Conservation (phyloP, 2,329 filamentous ascomycete genomes). For the Cytospora leucostoma region DNA sequence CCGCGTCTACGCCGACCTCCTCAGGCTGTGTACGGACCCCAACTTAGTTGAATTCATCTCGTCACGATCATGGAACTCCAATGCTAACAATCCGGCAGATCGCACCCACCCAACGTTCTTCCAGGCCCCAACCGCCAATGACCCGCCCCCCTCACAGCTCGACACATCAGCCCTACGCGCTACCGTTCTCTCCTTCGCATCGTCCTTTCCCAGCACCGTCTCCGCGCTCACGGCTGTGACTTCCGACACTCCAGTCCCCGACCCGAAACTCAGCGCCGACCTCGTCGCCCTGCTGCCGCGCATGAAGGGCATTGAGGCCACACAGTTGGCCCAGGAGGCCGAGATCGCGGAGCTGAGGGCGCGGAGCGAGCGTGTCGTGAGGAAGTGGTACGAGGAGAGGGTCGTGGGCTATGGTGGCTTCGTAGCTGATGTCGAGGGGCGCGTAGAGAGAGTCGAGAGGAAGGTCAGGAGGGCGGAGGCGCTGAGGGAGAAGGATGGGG, state of each 20-base stretch:
- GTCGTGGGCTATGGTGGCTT: constrained; percentile 68
- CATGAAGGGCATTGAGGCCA: constrained; percentile 61
- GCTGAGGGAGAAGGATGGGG: constrained; percentile 52
- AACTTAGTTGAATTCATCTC: too few species aligned
- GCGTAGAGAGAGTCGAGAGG: constrained; percentile 66
- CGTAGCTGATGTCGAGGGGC: constrained; percentile 71
- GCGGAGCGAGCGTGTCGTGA: constrained; percentile 63
- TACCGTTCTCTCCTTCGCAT: constrained; percentile 58
- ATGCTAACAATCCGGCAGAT: constrained; percentile 42
- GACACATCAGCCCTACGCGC: constrained; percentile 53
- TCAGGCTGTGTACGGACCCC: constrained; percentile 57
- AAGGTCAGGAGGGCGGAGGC: constrained; percentile 63
- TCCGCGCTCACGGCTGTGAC: constrained; percentile 58
- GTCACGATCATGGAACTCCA: background rate
- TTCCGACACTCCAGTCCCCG: constrained; percentile 58
- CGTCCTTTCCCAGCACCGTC: constrained; percentile 56
- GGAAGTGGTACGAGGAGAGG: constrained; percentile 73
- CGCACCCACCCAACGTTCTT: constrained; percentile 58
- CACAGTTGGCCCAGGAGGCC: constrained; percentile 61
- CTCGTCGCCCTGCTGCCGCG: constrained; percentile 61
- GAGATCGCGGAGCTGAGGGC: constrained; percentile 65
- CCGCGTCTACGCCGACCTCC: constrained; percentile 59
- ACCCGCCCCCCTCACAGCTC: constrained; percentile 53
- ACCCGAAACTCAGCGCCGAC: constrained; percentile 54
- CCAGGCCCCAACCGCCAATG: constrained; percentile 42